A percentile compares a stretch with the other conserved stretches of the same genome.
phyloP scores from a whole-genome alignment of 345 rosid species.

The Eucalyptus victrix region DNA sequence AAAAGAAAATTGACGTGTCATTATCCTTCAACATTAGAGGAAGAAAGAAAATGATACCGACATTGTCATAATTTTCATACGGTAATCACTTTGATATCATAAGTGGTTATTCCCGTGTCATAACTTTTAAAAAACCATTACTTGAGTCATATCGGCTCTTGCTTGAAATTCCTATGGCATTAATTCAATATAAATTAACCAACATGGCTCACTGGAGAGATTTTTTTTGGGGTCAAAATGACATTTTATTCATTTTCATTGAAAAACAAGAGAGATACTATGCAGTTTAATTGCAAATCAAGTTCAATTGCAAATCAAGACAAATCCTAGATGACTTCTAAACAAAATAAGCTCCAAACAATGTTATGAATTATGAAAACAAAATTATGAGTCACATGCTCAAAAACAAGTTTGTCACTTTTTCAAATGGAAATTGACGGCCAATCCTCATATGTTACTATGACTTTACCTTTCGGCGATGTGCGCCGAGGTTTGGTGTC shows the following conservation, averaged over 20 bases:
- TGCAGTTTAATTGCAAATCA: not conserved
- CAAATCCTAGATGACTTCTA: not conserved
- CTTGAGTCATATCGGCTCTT: not conserved
- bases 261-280: not conserved
- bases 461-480: not conserved
- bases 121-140: not conserved
- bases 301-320: not conserved
- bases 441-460: not conserved
- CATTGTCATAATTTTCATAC: not conserved
- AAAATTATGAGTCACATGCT: not conserved
- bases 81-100: not conserved
- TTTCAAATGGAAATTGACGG: not conserved
- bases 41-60: not conserved
- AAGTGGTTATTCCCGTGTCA: not conserved
- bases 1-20: not conserved
- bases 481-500: not conserved
- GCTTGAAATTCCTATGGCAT: not conserved
- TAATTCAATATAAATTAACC: not conserved
- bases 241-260: too few species aligned
- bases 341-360: not conserved
- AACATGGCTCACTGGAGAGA: fast-evolving
- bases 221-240: too few species aligned
- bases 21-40: not conserved
- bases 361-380: too few species aligned
- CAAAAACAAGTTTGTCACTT: too few species aligned